Conservation (phyloP, 2,329 filamentous ascomycete species). For the Metarhizium robertsii region DNA sequence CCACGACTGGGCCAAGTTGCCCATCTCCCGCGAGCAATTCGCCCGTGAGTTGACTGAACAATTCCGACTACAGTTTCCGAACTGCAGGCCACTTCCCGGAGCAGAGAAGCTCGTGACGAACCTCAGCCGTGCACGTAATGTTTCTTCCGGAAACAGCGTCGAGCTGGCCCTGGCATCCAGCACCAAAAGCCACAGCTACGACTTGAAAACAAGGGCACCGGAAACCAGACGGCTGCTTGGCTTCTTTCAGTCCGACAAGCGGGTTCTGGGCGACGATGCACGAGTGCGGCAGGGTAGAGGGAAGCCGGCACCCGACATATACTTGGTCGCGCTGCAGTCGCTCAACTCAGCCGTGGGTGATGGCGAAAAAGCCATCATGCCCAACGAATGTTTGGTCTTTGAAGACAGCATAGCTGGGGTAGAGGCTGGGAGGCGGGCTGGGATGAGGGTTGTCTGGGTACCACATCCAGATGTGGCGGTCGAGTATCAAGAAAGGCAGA, state of each 20-base stretch:
- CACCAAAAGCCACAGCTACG: neutral
- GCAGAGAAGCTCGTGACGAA: neutral
- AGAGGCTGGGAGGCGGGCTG: neutral
- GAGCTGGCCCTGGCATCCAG: slow-evolving; percentile 1
- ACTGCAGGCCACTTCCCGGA: neutral
- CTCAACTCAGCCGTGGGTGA: neutral
- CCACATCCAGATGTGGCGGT: neutral
- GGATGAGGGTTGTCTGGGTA: neutral
- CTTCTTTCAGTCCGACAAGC: neutral
- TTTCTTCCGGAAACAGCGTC: neutral
- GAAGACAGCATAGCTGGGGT: neutral
- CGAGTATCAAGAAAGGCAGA: neutral
- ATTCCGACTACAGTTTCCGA: neutral
- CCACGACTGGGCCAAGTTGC: slow-evolving; percentile 1
- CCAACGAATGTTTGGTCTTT: slow-evolving; percentile 2
- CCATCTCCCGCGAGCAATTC: neutral
- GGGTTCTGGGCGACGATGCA: neutral
- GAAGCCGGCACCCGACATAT: neutral
- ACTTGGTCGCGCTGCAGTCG: neutral
- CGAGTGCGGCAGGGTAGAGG: neutral
- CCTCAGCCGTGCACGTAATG: neutral
- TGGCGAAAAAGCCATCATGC: neutral
- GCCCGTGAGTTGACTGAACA: neutral
- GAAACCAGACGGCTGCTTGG: neutral
- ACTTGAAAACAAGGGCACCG: neutral